These are phyloP conservation scores for Suillus paluster DNA, from an alignment of 768 basidiomycete genomes.

Conservation along the genomic window DNA sequence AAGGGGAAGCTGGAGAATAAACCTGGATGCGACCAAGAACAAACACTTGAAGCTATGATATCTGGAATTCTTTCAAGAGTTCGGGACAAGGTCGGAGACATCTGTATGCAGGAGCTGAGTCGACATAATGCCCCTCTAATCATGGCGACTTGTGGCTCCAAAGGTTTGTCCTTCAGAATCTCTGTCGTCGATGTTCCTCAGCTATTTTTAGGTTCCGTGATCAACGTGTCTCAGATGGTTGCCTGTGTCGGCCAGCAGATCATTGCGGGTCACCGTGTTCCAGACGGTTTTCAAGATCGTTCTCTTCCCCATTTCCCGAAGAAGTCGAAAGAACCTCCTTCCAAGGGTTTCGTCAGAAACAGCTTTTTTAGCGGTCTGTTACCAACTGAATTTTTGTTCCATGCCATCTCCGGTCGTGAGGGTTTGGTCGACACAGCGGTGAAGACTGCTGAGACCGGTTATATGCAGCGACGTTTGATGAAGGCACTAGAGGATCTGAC, in stretches of 20 bases:
- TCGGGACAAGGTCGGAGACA: constrained; percentile 93
- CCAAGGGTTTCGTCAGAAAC: constrained; percentile 98
- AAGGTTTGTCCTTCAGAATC: constrained; percentile 58
- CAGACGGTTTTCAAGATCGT: constrained; percentile 98
- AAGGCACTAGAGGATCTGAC: constrained; percentile 98
- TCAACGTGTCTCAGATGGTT: constrained; percentile 99
- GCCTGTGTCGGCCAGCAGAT: constrained; percentile 99
- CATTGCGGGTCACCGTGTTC: constrained; percentile 96
- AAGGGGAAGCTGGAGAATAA: constrained; percentile 93
- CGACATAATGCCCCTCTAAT: constrained; percentile 95
- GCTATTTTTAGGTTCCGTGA: constrained; percentile 83
- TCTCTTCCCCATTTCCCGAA: constrained; percentile 99
- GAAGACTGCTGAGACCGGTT: constrained; percentile 99
- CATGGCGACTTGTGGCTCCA: constrained; percentile 99
- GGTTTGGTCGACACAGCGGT: constrained; percentile 99
- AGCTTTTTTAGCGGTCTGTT: constrained; percentile 92
- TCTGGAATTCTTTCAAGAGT: constrained; percentile 94
- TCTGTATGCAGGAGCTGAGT: constrained; percentile 98
- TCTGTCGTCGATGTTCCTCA: background rate
- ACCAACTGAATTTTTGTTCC: constrained; percentile 97
- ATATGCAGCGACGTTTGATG: constrained; percentile 99
- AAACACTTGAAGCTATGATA: constrained; percentile 96
- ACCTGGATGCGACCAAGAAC: constrained; percentile 96
- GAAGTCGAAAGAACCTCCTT: constrained; percentile 93
- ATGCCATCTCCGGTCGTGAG: constrained; percentile 98